These are phyloP conservation scores for Paulownia fortunei DNA, from an alignment of 257 asterid genomes.

Conservation along the genomic window DNA sequence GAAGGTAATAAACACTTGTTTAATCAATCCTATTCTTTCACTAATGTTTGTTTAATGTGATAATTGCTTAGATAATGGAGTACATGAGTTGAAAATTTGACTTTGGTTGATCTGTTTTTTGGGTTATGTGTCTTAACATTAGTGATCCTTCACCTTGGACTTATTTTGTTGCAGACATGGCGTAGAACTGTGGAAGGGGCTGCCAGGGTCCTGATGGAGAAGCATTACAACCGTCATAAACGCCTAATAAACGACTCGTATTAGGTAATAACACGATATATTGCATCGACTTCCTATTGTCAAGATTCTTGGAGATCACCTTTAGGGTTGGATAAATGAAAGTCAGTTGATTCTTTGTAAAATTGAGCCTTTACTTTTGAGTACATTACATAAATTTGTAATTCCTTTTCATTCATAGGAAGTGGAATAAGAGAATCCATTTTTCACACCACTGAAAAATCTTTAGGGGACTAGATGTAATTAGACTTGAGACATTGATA, in stretches of 20 bases:
- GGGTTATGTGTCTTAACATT: no score
- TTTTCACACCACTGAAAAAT: not conserved
- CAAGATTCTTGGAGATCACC: slow-evolving; percentile 10
- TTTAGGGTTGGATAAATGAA: no score
- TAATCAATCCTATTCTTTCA: not conserved
- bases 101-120: no score
- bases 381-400: not conserved
- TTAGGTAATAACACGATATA: slow-evolving; percentile 26
- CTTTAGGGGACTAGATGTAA: no score
- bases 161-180: slow-evolving; percentile 66
- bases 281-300: not conserved
- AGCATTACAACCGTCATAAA: slow-evolving; percentile 76
- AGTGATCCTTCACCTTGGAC: not conserved
- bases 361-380: no score
- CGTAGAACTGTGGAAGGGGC: slow-evolving; percentile 79
- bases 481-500: no score
- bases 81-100: no score
- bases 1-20: slow-evolving; percentile 50
- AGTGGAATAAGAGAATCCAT: not conserved
- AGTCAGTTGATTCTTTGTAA: not conserved
- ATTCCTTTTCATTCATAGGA: not conserved
- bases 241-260: slow-evolving; percentile 63
- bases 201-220: slow-evolving; percentile 81
- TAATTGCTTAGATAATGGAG: not conserved
- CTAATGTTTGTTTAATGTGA: not conserved